phyloP scores from a whole-genome alignment of 177 flowering plant genomes.

The Telopea speciosissima region DNA sequence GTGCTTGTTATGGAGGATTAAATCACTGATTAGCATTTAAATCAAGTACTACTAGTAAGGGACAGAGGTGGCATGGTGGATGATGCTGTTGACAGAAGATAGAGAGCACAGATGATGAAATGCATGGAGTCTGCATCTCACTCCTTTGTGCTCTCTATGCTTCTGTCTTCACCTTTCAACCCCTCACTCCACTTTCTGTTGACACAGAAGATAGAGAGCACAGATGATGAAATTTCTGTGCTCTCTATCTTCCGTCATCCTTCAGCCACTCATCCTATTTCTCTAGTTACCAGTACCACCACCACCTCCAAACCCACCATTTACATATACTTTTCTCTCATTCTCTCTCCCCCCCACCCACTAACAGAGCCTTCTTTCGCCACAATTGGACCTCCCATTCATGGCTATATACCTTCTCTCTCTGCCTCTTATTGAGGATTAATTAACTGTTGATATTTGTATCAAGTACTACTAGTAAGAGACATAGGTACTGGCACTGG shows the following conservation, averaged over 20 bases:
- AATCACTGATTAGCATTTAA: no score
- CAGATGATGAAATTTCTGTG: conserved; percentile 42
- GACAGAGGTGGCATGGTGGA: conserved; percentile 17
- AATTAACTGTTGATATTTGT: no score
- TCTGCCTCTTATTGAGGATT: no score
- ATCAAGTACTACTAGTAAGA: no score
- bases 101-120: conserved; percentile 29
- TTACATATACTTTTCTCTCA: conserved; percentile 35
- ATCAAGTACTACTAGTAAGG: not conserved
- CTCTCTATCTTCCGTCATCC: conserved; percentile 68
- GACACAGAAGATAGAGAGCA: conserved; percentile 30
- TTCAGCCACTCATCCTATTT: conserved; percentile 8
- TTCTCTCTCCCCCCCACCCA: conserved; percentile 48
- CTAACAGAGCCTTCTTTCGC: no score
- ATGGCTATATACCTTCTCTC: no score
- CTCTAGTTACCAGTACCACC: no score
- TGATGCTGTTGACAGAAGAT: conserved; percentile 28
- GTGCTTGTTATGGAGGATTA: no score
- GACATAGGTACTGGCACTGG: no score
- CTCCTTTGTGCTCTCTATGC: conserved; percentile 63
- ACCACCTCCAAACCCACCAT: no score
- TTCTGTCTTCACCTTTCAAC: conserved; percentile 48
- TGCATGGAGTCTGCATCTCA: conserved; percentile 38
- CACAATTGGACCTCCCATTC: no score
- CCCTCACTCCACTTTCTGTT: conserved; percentile 8